A percentile compares a stretch with the other conserved stretches of the same genome.
Evolutionary conservation across 2,329 filamentous ascomycete species (phyloP).

Genomic region (Rutstroemia sp.): DNA sequence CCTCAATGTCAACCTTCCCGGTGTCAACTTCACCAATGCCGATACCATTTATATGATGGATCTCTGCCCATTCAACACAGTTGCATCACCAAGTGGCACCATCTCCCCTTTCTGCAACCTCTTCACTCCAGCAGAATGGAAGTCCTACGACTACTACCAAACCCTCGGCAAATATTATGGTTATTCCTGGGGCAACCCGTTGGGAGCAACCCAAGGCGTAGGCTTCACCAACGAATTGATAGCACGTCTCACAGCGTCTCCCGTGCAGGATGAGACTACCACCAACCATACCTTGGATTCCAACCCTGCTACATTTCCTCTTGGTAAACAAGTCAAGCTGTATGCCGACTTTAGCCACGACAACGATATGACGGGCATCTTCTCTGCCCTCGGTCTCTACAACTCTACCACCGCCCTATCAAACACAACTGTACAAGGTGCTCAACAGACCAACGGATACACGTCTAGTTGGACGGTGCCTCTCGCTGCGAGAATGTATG

Average conservation of each 20-base stretch:
- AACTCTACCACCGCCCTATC: conserved; percentile 52
- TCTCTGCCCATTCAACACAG: conserved; percentile 76
- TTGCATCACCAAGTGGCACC: conserved; percentile 49
- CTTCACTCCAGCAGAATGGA: conserved; percentile 69
- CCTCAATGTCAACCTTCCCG: conserved; percentile 61
- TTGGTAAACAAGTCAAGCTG: conserved; percentile 47
- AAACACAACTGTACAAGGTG: conserved; percentile 41
- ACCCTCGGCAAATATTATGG: conserved; percentile 80
- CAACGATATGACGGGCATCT: conserved; percentile 74
- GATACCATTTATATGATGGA: conserved; percentile 77
- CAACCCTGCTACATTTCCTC: conserved; percentile 62
- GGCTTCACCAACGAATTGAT: conserved; percentile 86
- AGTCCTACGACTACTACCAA: conserved; percentile 72
- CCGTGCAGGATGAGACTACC: conserved; percentile 65
- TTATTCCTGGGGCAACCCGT: conserved; percentile 65
- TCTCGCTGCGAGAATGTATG: conserved; percentile 72
- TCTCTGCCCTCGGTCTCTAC: conserved; percentile 72
- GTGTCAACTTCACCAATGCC: conserved; percentile 53
- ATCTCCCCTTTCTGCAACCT: conserved; percentile 68
- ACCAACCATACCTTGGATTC: conserved; percentile 73
- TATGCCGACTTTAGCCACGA: conserved; percentile 94
- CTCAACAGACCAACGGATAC: conserved; percentile 55
- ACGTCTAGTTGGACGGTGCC: conserved; percentile 74
- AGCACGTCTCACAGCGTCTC: conserved; percentile 62
- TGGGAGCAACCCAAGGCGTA: conserved; percentile 79